Evolutionary conservation across 345 rosid species (phyloP).

Genomic region (Reutealis trisperma): DNA sequence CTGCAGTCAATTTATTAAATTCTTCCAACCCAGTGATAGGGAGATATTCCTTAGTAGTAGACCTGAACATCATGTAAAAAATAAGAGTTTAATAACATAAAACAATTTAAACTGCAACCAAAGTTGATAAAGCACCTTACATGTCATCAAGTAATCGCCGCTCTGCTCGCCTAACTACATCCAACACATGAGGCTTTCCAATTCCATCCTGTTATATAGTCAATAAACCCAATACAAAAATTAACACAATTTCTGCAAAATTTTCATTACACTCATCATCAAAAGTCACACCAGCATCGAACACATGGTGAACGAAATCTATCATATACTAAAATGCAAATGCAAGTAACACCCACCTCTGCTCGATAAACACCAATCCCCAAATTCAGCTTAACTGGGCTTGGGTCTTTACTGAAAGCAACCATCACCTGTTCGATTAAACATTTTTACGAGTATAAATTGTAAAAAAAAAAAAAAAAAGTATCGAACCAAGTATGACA

Average conservation of each 20-base stretch:
- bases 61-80: constrained; percentile 27
- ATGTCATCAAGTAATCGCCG: constrained; percentile 48
- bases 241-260: neutral
- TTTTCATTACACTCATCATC: too few relatives aligned
- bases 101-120: neutral
- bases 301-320: too few relatives aligned
- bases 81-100: neutral
- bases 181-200: constrained; percentile 77
- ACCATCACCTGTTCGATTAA: constrained; percentile 63
- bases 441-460: too few relatives aligned
- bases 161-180: constrained; percentile 80
- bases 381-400: constrained; percentile 82
- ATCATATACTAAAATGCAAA: too few relatives aligned
- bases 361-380: constrained; percentile 97
- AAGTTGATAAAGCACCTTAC: constrained; percentile 35
- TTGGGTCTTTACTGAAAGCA: constrained; percentile 88
- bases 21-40: constrained; percentile 32
- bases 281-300: neutral
- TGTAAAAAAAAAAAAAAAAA: neutral
- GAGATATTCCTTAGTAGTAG: constrained; percentile 31
- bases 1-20: constrained; percentile 30
- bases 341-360: constrained; percentile 49
- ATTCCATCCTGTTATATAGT: constrained; percentile 41
- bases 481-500: too few relatives aligned
- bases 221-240: neutral